Conservation (phyloP, 495 filamentous ascomycete species). For the Corynascus novoguineensis region DNA sequence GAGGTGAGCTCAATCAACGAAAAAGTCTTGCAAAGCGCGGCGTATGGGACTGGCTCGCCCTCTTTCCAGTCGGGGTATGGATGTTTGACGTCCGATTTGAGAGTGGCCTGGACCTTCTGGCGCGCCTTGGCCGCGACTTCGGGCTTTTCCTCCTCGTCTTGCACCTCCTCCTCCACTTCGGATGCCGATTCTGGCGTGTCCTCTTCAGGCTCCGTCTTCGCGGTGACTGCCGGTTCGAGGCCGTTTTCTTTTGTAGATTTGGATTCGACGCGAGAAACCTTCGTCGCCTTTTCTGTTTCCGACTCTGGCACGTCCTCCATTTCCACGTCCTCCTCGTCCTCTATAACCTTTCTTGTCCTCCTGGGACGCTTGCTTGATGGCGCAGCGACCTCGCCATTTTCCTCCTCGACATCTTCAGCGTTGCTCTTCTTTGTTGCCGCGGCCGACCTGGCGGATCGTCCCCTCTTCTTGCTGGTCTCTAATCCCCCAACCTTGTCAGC, state of each 20-base stretch:
- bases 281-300: constrained; percentile 20
- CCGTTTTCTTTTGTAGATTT: constrained; percentile 20
- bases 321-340: constrained; percentile 40
- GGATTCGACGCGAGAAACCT: constrained; percentile 2
- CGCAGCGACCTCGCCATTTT: constrained; percentile 45
- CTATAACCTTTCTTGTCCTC: constrained; percentile 33
- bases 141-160: constrained; percentile 70
- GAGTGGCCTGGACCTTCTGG: constrained; percentile 74
- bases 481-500: background rate
- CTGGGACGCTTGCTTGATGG: constrained; percentile 50
- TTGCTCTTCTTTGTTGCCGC: constrained; percentile 14
- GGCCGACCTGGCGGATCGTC: constrained; percentile 11
- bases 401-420: constrained; percentile 27
- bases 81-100: constrained; percentile 61
- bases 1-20: constrained; percentile 89
- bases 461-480: constrained; percentile 42
- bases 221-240: constrained; percentile 12
- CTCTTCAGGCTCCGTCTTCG: constrained; percentile 38
- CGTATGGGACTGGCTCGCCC: constrained; percentile 86
- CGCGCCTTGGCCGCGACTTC: constrained; percentile 69
- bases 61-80: constrained; percentile 92
- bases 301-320: constrained; percentile 33
- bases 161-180: constrained; percentile 46
- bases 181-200: constrained; percentile 51
- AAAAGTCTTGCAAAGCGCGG: constrained; percentile 90